phyloP scores from a whole-genome alignment of 805 yeast species.

The Metschnikowia arizonensis region DNA sequence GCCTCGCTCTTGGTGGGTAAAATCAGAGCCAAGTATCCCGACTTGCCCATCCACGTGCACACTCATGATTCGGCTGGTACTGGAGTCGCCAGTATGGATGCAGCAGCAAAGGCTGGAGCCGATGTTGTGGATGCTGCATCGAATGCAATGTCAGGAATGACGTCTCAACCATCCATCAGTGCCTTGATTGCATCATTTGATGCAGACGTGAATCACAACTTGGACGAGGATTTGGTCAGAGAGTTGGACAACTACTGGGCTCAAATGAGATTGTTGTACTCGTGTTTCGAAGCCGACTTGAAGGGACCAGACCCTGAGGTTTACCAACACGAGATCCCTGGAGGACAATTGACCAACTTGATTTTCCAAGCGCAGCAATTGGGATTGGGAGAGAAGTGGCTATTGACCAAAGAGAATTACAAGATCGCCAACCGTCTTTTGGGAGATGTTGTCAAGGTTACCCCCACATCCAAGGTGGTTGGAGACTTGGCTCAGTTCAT shows the following conservation, averaged over 20 bases:
- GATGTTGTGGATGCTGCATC: slow-evolving; percentile 97
- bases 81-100: slow-evolving; percentile 95
- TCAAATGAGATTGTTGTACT: slow-evolving; percentile 93
- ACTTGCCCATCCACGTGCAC: slow-evolving; percentile 96
- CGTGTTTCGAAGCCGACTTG: slow-evolving; percentile 96
- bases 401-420: slow-evolving; percentile 91
- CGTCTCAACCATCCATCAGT: slow-evolving; percentile 95
- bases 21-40: slow-evolving; percentile 82
- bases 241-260: slow-evolving; percentile 96
- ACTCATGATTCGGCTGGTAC: slow-evolving; percentile 99
- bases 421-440: slow-evolving; percentile 83
- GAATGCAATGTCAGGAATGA: slow-evolving; percentile 96
- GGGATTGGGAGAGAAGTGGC: slow-evolving; percentile 96
- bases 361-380: slow-evolving; percentile 99
- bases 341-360: slow-evolving; percentile 97
- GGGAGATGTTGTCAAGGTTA: slow-evolving; percentile 97
- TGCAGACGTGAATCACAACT: slow-evolving; percentile 74
- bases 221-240: slow-evolving; percentile 63
- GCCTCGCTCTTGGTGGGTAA: slow-evolving; percentile 77
- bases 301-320: slow-evolving; percentile 99
- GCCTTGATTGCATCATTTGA: slow-evolving; percentile 91
- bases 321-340: slow-evolving; percentile 97
- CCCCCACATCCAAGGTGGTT: slow-evolving; percentile 99
- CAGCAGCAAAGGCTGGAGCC: slow-evolving; percentile 93
- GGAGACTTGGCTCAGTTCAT: slow-evolving; percentile 99